Base-by-base conservation (phyloP, 768 basidiomycete species). In the Fomitopsis pulvina region DNA sequence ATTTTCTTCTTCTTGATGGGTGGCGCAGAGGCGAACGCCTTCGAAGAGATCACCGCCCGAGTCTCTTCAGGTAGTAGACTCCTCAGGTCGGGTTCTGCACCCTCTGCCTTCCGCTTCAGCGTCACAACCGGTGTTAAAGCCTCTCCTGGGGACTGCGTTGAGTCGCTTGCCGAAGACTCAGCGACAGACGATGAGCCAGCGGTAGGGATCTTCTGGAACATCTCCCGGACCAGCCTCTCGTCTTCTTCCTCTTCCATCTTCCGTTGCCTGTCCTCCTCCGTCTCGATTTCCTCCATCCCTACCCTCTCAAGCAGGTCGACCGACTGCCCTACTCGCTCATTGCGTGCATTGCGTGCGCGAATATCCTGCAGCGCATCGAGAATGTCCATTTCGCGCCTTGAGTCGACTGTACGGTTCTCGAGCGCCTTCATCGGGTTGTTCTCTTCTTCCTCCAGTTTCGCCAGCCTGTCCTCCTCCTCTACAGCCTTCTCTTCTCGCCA, bases 361-460 rank as follows among this genome's bases (percentile, higher is more conserved):
- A 93, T 91, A 54, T 97, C 94, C 63, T 96, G 92, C 51, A 99
- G 73, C 11, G 92, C 92, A 63, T 99, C 96, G 57, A 98, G 77
- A 48, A 95, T 87, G 61, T 97, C 96, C 96, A 99, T 99, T 70
- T 97, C 95, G 45, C 94, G 80, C 66, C 95, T 93, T 28, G 90
- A 90, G 69, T 95, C 91, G 39, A 83, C 74, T 28, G 92, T 93
- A 46, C 90, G 84, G 66, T 91, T 90, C 76, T 99, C 96, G 41
- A 98, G 75, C 26, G 80, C 88, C 61, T 94, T 92, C 95, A 99
- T 99, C 2, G 96, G 92, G 61, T 96, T 92, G 66, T 92, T 91
- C 67, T 92, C 92, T 60, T 92, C 92, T 62, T 87, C 92, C 61
- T 94, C 92, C 21, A 92, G 66, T 62, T 85, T 85, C 22, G 87